Evolutionary conservation across 495 filamentous ascomycete species (phyloP).

Genomic region (Xylaria scruposa): DNA sequence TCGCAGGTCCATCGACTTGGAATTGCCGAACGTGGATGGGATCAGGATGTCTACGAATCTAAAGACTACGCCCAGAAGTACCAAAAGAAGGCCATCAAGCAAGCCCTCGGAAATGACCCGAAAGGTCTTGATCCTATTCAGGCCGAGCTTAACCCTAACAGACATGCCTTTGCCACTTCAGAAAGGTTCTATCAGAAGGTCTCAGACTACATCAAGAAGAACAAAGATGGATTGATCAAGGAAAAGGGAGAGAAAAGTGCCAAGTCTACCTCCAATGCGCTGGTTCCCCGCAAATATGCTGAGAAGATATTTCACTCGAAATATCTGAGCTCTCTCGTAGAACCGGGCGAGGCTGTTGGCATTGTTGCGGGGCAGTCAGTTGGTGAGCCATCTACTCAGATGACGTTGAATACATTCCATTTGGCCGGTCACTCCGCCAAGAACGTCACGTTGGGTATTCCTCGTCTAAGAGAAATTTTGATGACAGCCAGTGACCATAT

Average conservation of each 20-base stretch:
- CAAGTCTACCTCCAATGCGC: constrained; percentile 41
- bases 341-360: constrained; percentile 96
- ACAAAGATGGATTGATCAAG: constrained; percentile 76
- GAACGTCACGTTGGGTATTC: constrained; percentile 99
- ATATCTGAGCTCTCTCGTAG: constrained; percentile 90
- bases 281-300: constrained; percentile 74
- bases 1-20: constrained; percentile 53
- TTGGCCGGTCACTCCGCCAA: constrained; percentile 97
- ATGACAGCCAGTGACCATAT: constrained; percentile 94
- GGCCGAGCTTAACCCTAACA: constrained; percentile 73
- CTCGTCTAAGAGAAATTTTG: constrained; percentile 94
- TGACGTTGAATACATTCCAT: constrained; percentile 99
- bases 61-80: constrained; percentile 72
- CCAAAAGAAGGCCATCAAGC: constrained; percentile 80
- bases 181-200: constrained; percentile 76
- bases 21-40: constrained; percentile 44
- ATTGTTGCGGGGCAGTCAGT: constrained; percentile 97
- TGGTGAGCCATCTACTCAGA: constrained; percentile 96
- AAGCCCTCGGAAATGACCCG: constrained; percentile 68
- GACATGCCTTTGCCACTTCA: constrained; percentile 83
- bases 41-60: constrained; percentile 57
- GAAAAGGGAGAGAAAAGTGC: constrained; percentile 71
- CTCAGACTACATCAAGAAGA: constrained; percentile 74
- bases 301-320: constrained; percentile 85
- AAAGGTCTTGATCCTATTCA: constrained; percentile 79